Evolutionary conservation across 2,329 filamentous ascomycete genomes (phyloP).

Genomic region (Sporothrix dimorphospora): DNA sequence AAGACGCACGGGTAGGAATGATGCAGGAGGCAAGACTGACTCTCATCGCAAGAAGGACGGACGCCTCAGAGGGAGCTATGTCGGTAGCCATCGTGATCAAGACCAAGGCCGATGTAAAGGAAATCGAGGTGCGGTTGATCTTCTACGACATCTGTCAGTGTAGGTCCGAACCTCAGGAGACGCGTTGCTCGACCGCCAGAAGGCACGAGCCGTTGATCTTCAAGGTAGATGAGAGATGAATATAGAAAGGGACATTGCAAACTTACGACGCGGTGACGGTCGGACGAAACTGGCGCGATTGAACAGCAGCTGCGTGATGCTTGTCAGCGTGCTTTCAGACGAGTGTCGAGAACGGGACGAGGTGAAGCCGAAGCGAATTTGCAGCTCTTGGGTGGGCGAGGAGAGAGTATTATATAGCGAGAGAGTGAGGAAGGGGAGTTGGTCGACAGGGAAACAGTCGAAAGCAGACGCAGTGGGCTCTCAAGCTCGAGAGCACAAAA

Average conservation of each 20-base stretch:
- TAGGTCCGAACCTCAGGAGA: not conserved
- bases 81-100: not conserved
- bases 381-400: not conserved
- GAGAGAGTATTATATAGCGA: not conserved
- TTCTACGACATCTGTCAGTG: not conserved
- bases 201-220: not conserved
- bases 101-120: not conserved
- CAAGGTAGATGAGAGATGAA: too few relatives aligned
- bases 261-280: not conserved
- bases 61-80: not conserved
- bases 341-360: not conserved
- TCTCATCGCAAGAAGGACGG: constrained; percentile 24
- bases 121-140: not conserved
- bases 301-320: constrained; percentile 13
- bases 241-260: not conserved
- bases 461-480: not conserved
- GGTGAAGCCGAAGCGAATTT: not conserved
- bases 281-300: not conserved
- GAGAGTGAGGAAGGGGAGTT: not conserved
- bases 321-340: constrained; percentile 7
- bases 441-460: not conserved
- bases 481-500: not conserved
- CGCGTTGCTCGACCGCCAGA: not conserved
- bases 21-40: not conserved
- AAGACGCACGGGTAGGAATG: not conserved